Percentiles rank a stretch among this genome's conserved stretches.
Conservation (phyloP, 2,329 filamentous ascomycete genomes). For the Venturia asperata region DNA sequence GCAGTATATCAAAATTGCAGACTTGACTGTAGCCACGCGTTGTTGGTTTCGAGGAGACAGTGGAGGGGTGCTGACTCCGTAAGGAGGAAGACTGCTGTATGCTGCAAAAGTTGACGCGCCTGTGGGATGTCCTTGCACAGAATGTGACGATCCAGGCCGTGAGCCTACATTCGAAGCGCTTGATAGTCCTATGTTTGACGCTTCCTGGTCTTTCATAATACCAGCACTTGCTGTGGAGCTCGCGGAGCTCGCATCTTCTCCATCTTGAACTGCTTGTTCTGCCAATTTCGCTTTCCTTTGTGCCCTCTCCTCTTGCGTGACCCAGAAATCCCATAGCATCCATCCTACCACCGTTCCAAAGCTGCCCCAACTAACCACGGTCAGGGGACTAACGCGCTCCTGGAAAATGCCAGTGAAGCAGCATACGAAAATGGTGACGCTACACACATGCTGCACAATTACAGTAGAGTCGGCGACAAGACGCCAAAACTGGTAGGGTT, state of each 20-base stretch:
- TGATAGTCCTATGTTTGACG: slow-evolving; percentile 24
- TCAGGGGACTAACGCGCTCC: slow-evolving; percentile 79
- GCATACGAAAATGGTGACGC: slow-evolving; percentile 87
- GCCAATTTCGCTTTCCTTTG: slow-evolving; percentile 24
- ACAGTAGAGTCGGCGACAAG: slow-evolving; percentile 91
- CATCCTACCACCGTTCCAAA: slow-evolving; percentile 78
- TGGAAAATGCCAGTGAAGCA: slow-evolving; percentile 89
- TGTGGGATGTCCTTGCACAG: slow-evolving; percentile 23
- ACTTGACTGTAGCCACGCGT: slow-evolving; percentile 77
- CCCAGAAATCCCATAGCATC: slow-evolving; percentile 88
- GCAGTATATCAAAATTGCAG: slow-evolving; percentile 85
- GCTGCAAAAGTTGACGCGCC: slow-evolving; percentile 39
- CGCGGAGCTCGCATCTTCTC: slow-evolving; percentile 23
- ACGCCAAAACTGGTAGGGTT: slow-evolving; percentile 97
- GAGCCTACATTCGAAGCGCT: slow-evolving; percentile 32
- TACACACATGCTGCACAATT: slow-evolving; percentile 94
- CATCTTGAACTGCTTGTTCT: slow-evolving; percentile 27
- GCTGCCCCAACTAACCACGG: slow-evolving; percentile 78
- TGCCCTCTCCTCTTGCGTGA: slow-evolving; percentile 59
- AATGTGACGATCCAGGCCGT: slow-evolving; percentile 18
- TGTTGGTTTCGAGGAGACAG: slow-evolving; percentile 53
- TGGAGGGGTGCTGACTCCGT: slow-evolving; percentile 32
- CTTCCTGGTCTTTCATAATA: slow-evolving; percentile 18
- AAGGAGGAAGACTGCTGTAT: slow-evolving; percentile 30
- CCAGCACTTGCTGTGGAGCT: slow-evolving; percentile 18